Percentiles rank a stretch among this genome's conserved stretches.
Evolutionary conservation across 768 basidiomycete species (phyloP).

Genomic region (Pilatotrama ljubarskyi): DNA sequence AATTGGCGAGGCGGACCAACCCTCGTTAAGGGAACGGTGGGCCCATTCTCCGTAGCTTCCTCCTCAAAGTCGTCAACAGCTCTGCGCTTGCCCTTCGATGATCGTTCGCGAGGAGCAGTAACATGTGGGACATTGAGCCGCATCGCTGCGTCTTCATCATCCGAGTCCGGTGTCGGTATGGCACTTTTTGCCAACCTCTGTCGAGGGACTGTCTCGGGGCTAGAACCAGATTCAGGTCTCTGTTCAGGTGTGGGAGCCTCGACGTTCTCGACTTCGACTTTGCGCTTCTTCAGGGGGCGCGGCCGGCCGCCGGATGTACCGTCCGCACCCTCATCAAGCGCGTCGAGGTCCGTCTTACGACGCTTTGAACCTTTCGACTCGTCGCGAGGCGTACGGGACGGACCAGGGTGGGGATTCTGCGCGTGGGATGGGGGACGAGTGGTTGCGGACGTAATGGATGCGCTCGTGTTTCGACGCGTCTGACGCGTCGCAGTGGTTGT

Average conservation of each 20-base stretch:
- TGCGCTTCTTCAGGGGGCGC: slow-evolving; percentile 16
- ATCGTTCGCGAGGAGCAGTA: too few relatives aligned
- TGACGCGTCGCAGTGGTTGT: slow-evolving; percentile 5
- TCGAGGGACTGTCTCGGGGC: neutral
- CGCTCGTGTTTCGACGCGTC: neutral
- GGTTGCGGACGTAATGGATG: neutral
- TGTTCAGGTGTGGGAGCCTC: neutral
- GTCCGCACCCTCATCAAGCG: neutral
- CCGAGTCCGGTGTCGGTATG: neutral
- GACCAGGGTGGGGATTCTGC: neutral
- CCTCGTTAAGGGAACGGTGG: slow-evolving; percentile 6
- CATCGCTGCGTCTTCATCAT: neutral
- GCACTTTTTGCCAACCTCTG: neutral
- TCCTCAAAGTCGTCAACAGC: neutral
- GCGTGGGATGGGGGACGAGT: neutral
- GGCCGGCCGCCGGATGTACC: neutral
- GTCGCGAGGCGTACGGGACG: neutral
- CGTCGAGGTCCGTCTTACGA: neutral
- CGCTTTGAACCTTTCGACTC: neutral
- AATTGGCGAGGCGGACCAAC: slow-evolving; percentile 19
- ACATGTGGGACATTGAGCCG: too few relatives aligned
- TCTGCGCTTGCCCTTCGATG: slow-evolving; percentile 6
- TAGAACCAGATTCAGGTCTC: neutral
- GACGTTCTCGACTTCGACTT: slow-evolving; percentile 13
- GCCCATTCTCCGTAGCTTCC: neutral